phyloP scores from a whole-genome alignment of 352 stramenopile species.

The Phytophthora sp. region DNA sequence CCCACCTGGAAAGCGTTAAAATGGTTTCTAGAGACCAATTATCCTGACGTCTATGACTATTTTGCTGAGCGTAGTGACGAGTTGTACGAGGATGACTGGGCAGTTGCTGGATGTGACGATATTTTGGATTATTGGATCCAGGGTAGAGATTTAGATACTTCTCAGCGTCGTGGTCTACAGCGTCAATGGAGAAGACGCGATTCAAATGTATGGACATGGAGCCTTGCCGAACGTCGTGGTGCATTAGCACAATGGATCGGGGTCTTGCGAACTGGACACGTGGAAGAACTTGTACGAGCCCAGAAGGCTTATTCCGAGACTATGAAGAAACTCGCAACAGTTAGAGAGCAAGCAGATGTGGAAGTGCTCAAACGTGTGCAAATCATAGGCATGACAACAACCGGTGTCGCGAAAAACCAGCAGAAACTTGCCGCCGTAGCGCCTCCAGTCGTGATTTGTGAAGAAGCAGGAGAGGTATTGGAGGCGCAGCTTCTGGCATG shows the following conservation, averaged over 20 bases:
- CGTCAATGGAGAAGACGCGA: slow-evolving; percentile 22
- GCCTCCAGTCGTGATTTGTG: slow-evolving; percentile 80
- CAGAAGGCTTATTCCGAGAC: slow-evolving; percentile 38
- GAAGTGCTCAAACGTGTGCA: slow-evolving; percentile 38
- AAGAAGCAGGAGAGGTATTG: slow-evolving; percentile 90
- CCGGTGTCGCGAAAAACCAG: slow-evolving; percentile 75
- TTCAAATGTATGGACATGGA: slow-evolving; percentile 45
- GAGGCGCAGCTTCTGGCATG: slow-evolving; percentile 73
- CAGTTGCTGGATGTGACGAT: slow-evolving; percentile 39
- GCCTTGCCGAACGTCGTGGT: slow-evolving; percentile 29
- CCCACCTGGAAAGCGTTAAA: slow-evolving; percentile 40
- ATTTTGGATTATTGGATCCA: slow-evolving; percentile 52
- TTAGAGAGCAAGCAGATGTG: slow-evolving; percentile 40
- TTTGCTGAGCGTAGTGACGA: slow-evolving; percentile 36
- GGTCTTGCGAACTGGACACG: slow-evolving; percentile 14
- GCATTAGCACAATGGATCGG: slow-evolving; percentile 34
- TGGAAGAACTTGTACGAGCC: slow-evolving; percentile 37
- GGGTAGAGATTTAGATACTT: slow-evolving; percentile 22
- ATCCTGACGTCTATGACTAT: slow-evolving; percentile 36
- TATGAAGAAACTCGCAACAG: slow-evolving; percentile 38
- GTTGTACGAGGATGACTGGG: slow-evolving; percentile 38
- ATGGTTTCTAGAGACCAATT: slow-evolving; percentile 42
- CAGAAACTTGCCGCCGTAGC: slow-evolving; percentile 63
- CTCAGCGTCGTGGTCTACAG: slow-evolving; percentile 7
- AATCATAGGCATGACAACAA: slow-evolving; percentile 88